phyloP scores from a whole-genome alignment of 2,329 filamentous ascomycete genomes.

The Neonectria punicea region DNA sequence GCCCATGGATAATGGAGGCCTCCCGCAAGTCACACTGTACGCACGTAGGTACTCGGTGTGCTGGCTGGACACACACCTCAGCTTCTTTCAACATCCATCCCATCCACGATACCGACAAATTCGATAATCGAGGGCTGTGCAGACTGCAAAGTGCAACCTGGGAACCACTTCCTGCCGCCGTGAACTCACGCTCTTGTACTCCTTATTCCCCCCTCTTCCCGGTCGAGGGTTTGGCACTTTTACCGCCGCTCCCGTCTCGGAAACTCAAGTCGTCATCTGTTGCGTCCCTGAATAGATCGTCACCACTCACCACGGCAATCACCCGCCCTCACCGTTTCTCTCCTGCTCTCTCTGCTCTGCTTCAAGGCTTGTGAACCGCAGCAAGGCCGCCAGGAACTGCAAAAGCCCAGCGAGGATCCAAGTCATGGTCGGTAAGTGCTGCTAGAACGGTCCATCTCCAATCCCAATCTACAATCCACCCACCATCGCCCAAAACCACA shows the following conservation, averaged over 20 bases:
- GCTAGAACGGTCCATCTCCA: neutral
- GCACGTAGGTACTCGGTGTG: neutral
- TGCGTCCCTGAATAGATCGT: neutral
- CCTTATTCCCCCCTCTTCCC: neutral
- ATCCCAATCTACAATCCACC: neutral
- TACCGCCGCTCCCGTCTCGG: neutral
- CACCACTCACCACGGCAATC: neutral
- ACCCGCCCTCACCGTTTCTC: too few relatives aligned
- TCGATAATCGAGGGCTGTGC: neutral
- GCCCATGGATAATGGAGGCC: neutral
- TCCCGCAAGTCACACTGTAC: neutral
- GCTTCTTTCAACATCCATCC: neutral
- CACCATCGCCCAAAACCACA: neutral
- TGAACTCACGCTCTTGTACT: neutral
- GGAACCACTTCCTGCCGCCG: neutral
- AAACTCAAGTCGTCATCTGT: neutral
- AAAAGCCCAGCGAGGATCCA: neutral
- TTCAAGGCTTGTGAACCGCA: neutral
- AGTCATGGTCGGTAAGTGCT: neutral
- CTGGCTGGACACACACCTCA: neutral
- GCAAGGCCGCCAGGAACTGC: neutral
- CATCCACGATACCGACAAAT: neutral
- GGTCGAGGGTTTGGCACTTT: neutral
- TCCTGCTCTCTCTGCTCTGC: too few relatives aligned
- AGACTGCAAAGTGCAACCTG: neutral